Evolutionary conservation across 2,329 filamentous ascomycete genomes (phyloP), one percentile per base, ranked within the genome.

Genomic region (Neonectria magnoliae): DNA sequence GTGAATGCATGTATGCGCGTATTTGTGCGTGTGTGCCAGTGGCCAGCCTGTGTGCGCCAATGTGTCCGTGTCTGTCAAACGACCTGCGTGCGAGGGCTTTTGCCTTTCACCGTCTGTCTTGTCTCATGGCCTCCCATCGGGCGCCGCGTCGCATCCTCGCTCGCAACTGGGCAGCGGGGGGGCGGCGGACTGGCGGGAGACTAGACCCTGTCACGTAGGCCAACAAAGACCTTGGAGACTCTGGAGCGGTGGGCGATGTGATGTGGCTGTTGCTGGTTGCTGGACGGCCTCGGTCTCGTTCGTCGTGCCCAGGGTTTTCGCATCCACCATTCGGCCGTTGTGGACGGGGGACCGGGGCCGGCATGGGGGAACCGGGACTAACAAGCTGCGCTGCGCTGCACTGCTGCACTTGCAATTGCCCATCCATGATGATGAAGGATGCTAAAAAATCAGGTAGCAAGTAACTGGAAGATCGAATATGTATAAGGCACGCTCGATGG

Each of bases 241-340:
- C 60, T 64, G 68, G 51, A 47, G 62, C 58, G 57, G 64, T 71
- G 71, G 69, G 68, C 69, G 71, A 73, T 73, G 71, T 71, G 71
- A 73, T 73, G 71, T 73, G 71, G 71, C 71, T 73, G 68, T 52
- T 70, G 68, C 64, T 73, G 70, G 71, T 73, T 73, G 38, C 38
- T 18, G 38, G n/a, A 42, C n/a, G 71, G 71, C 67, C 50, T 16
- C 45, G 29, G 29, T 50, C 44, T 54, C 44, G 54, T 54, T 62
- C 60, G 38, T 25, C 48, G 29, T 33, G 56, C 31, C 38, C 25
- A 20, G 22, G 45, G 33, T 27, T 51, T 42, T 22, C 56, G 56
- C 58, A 54, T 57, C 47, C 41, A 45, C 59, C 42, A 38, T 18
- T 51, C 56, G 45, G 38, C 45, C 45, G 25, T 47, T 51, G 56